Percentiles rank a stretch among this genome's conserved stretches.
phyloP scores from a whole-genome alignment of 2,329 filamentous ascomycete genomes.

The Penicillium sp. region DNA sequence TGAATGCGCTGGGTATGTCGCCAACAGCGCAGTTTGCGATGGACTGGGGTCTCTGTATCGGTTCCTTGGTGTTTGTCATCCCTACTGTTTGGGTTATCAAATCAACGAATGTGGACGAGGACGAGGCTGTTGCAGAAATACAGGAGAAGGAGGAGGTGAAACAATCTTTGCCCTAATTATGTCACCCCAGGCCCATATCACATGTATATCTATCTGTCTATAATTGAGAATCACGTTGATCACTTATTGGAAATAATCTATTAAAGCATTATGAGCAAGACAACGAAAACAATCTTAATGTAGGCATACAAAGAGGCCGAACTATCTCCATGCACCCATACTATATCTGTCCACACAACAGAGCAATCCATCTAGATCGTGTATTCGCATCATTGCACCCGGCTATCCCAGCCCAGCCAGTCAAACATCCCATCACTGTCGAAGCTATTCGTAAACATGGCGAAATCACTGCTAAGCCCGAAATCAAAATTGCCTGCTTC shows the following conservation, averaged over 20 bases:
- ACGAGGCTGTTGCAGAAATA: slow-evolving; percentile 5
- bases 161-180: not conserved
- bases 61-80: slow-evolving; percentile 39
- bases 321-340: no score
- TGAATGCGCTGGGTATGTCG: slow-evolving; percentile 19
- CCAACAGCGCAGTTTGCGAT: slow-evolving; percentile 44
- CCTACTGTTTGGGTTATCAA: slow-evolving; percentile 43
- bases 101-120: slow-evolving; percentile 22
- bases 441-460: not conserved
- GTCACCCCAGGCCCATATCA: not conserved
- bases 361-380: no score
- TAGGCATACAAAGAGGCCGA: no score
- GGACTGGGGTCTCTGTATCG: slow-evolving; percentile 47
- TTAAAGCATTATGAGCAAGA: no score
- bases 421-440: not conserved
- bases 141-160: slow-evolving; percentile 11
- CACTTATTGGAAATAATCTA: no score
- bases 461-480: not conserved
- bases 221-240: no score
- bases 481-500: not conserved
- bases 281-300: no score
- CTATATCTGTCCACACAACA: no score
- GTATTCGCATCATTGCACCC: no score
- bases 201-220: no score
- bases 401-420: not conserved